Evolutionary conservation across 495 filamentous ascomycete species (phyloP), one percentile per base, ranked within the genome.

Genomic region (Neurospora sp.): DNA sequence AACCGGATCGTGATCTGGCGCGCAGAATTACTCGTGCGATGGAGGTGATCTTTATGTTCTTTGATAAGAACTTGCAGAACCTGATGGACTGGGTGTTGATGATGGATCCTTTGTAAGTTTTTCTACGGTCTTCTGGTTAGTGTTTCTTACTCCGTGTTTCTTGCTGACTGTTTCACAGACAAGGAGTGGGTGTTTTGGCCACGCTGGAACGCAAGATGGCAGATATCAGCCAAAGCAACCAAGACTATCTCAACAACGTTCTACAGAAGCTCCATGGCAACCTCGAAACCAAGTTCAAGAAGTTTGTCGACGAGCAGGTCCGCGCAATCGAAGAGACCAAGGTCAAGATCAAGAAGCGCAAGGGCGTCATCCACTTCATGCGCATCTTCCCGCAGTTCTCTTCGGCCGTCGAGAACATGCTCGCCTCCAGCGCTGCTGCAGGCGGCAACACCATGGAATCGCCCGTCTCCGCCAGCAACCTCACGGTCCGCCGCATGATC

Each of bases 301-400:
- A 92, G 70, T 97, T 98, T 75, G 89, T 97, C 37, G 96, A 98
- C 79, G 93, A 97, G 74, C 95, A 98, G 77, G 91, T 98, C 59
- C 92, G 92, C 37, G 94, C 93, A 38, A 97, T 98, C 74, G 95
- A 98, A 81, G 95, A 98, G 72, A 98, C 94, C n/a, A 98, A 97
- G 82, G 95, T 98, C 77, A 97, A 97, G 82, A 92, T 97, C 82
- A 98, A 97, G 85, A 98, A 98, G 85, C 90, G 95, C 73, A 97
- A 96, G 82, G 95, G 95, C 16, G 93, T 98, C 75, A 97, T 97
- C 77, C 90, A 89, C 10, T 98, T 98, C 81, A 94, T 98, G 83
- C 90, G 93, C 69, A 91, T 93, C 46, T 98, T 98, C 85, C 95
- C 95, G 0, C 86, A 92, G 75, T 97, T 97, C 83, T 90, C 89